A percentile compares a stretch with the other conserved stretches of the same genome.
Conservation (phyloP, 2,329 filamentous ascomycete species). For the Neurospora sp. region DNA sequence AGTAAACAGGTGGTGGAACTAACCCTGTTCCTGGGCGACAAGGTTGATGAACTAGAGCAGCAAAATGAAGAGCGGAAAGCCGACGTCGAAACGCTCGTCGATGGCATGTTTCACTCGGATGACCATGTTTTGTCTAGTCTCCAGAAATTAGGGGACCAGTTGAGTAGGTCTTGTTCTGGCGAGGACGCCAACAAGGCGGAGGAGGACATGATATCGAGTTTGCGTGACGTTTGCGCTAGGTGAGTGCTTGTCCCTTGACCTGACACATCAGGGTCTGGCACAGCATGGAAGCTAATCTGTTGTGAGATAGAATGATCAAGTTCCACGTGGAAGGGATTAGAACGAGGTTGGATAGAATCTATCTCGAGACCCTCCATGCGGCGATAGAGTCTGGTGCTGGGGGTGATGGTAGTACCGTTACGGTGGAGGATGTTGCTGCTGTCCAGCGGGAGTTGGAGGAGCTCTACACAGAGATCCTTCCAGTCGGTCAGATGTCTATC, state of each 20-base stretch:
- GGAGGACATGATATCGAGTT: conserved; percentile 40
- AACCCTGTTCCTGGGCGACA: conserved; percentile 35
- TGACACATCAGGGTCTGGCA: conserved; percentile 8
- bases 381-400: conserved; percentile 7
- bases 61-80: conserved; percentile 35
- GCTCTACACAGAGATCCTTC: conserved; percentile 57
- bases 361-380: conserved; percentile 35
- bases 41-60: conserved; percentile 39
- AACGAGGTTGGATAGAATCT: conserved; percentile 45
- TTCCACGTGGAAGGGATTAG: conserved; percentile 44
- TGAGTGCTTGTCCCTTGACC: conserved; percentile 14
- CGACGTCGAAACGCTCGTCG: conserved; percentile 37
- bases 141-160: conserved; percentile 54
- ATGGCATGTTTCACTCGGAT: conserved; percentile 45
- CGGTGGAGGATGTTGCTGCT: conserved; percentile 33
- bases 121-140: conserved; percentile 55
- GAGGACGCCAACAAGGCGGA: conserved; percentile 37
- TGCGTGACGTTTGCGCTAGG: conserved; percentile 50
- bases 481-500: conserved; percentile 60
- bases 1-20: conserved; percentile 35
- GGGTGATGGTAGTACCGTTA: conserved; percentile 5
- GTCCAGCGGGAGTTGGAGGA: conserved; percentile 58
- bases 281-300: neutral
- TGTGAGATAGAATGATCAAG: conserved; percentile 38
- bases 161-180: conserved; percentile 20